Evolutionary conservation across 441 rosid species (phyloP), one percentile per base, ranked within the genome.

Genomic region (Mallotus japonicus): DNA sequence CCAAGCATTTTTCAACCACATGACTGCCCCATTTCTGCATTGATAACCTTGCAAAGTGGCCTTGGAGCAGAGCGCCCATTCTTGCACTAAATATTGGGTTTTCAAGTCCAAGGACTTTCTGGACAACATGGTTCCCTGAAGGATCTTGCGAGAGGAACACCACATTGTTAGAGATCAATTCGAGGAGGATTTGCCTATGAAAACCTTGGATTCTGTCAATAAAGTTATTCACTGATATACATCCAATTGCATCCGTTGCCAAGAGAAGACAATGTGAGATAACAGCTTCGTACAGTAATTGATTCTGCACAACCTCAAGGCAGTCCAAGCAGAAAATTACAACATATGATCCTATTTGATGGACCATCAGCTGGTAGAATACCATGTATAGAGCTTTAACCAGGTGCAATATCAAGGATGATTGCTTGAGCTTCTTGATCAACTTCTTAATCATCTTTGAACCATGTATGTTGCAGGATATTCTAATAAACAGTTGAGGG

Each of bases 41-140:
- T n/a, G 85, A 80, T 6, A 84, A 74, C 32, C 22, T 62, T 12
- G 37, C 79, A 40, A 56, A 82, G 51, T 69, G 57, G 12, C 78
- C 84, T 28, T 42, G 59, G 3, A 83, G 76, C 7, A 11, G 2
- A 3, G 3, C 10, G 28, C 75, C 72, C 17, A 81, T 76, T 20
- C 37, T 72, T 12, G 17, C 49, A 4, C 61, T 75, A 44, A 69
- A 46, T 2, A 4, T 24, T 0, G 78, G 80, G 12, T 67, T 60
- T 17, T 75, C 53, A 3, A 83, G 81, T 14, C 19, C 51, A 2
- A 83, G 9, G 5, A 81, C 72, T 32, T 72, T 67, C 73, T 83
- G 84, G 32, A 81, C 67, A 0, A 81, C 83, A 34, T 65, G 77
- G 75, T 83, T 83, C 5, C 84, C 83, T 0, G 56, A 76, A 0